Evolutionary conservation across 441 rosid species (phyloP).

Genomic region (Metrosideros polymorpha): DNA sequence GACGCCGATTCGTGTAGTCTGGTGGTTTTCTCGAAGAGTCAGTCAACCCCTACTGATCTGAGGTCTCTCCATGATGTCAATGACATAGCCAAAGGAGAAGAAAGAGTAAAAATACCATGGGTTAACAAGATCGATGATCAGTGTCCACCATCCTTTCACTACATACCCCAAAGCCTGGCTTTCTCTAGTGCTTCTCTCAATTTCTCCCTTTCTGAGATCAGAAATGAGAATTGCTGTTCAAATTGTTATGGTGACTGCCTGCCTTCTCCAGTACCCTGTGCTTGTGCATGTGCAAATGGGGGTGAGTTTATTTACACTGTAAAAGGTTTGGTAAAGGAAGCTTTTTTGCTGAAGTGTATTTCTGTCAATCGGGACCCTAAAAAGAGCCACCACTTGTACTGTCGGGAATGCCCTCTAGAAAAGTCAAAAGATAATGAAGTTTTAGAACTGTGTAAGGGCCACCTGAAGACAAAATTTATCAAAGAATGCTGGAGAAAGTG

Average conservation of each 20-base stretch:
- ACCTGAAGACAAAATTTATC: conserved; percentile 59
- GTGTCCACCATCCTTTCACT: conserved; percentile 48
- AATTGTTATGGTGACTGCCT: conserved; percentile 66
- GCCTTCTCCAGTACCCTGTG: conserved; percentile 37
- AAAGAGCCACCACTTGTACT: conserved; percentile 34
- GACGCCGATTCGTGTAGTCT: conserved; percentile 14
- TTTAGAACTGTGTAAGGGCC: conserved; percentile 79
- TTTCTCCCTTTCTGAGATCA: conserved; percentile 50
- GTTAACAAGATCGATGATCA: conserved; percentile 52
- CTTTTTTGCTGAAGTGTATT: conserved; percentile 57
- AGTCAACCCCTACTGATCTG: conserved; percentile 33
- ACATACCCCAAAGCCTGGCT: conserved; percentile 48
- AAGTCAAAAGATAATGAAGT: conserved; percentile 42
- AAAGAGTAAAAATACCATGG: conserved; percentile 63
- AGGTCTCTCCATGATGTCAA: conserved; percentile 29
- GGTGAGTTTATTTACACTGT: conserved; percentile 42
- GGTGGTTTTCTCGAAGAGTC: conserved; percentile 42
- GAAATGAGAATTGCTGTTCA: conserved; percentile 51
- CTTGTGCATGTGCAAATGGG: conserved; percentile 40
- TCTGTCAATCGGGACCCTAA: conserved; percentile 48
- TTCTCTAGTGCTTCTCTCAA: conserved; percentile 50
- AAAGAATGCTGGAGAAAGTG: conserved; percentile 93
- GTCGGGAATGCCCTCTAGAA: conserved; percentile 70
- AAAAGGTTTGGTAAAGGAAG: conserved; percentile 49
- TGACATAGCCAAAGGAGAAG: conserved; percentile 76